Percentiles rank a stretch among this genome's conserved stretches.
These are phyloP conservation scores for Caloboletus inedulis DNA, from an alignment of 1,284 basidiomycete genomes.

Conservation along the genomic window DNA sequence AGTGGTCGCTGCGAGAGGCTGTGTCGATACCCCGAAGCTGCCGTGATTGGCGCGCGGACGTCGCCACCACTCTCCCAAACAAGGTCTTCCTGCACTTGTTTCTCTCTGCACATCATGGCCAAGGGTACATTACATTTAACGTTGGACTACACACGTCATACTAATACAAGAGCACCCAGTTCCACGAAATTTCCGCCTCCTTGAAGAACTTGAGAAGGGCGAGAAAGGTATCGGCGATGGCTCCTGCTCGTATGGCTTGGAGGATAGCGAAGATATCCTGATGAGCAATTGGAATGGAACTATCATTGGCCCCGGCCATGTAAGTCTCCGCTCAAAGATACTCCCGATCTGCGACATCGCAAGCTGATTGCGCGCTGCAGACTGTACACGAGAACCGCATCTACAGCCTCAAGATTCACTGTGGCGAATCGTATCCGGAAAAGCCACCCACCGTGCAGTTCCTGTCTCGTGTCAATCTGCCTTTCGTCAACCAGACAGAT, in stretches of 20 bases:
- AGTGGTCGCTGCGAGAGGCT: constrained; percentile 30
- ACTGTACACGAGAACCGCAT: constrained; percentile 98
- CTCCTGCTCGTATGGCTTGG: constrained; percentile 92
- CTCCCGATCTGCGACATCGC: constrained; percentile 20
- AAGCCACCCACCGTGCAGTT: constrained; percentile 78
- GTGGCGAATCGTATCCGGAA: constrained; percentile 84
- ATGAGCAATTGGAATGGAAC: constrained; percentile 99
- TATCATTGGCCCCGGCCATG: constrained; percentile 96
- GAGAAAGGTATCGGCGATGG: constrained; percentile 99
- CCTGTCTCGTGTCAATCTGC: constrained; percentile 90
- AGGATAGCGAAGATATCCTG: constrained; percentile 89
- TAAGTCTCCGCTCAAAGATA: constrained; percentile 38
- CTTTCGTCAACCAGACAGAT: constrained; percentile 77
- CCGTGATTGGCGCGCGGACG: constrained; percentile 12
- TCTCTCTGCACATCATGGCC: constrained; percentile 46
- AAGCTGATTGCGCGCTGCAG: constrained; percentile 40
- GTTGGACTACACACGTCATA: not conserved
- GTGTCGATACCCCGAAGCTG: constrained; percentile 20
- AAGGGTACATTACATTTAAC: constrained; percentile 43
- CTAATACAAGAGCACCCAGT: constrained; percentile 49
- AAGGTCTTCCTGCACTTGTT: constrained; percentile 1
- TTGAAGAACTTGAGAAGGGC: constrained; percentile 98
- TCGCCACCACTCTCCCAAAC: constrained; percentile 2
- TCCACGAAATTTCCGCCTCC: constrained; percentile 92
- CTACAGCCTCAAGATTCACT: constrained; percentile 92